Conservation (phyloP, 148 eudicot genomes). For the Fagopyrum homotropicum region DNA sequence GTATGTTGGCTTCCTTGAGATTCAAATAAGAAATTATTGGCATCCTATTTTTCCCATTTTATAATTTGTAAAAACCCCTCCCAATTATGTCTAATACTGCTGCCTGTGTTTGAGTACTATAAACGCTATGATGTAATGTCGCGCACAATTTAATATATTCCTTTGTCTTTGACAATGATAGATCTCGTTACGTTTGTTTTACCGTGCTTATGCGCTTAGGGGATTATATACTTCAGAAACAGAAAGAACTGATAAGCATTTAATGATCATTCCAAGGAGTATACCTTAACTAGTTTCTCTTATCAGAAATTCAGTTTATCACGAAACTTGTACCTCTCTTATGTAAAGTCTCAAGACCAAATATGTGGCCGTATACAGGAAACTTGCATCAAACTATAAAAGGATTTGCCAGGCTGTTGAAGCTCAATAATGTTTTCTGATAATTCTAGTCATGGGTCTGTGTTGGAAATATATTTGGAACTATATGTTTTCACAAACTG, state of each 20-base stretch:
- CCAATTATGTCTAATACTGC: neutral
- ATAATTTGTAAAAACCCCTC: neutral
- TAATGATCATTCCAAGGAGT: constrained; percentile 1
- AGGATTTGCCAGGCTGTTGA: neutral
- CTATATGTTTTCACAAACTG: neutral
- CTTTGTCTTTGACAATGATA: neutral
- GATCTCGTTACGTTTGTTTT: neutral
- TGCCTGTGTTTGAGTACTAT: neutral
- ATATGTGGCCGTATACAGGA: neutral
- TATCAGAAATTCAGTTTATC: neutral
- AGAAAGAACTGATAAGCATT: neutral
- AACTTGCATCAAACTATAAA: neutral
- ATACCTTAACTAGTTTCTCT: neutral
- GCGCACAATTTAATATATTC: neutral
- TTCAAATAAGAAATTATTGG: constrained; percentile 9
- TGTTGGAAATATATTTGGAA: neutral
- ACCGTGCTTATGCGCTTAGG: neutral
- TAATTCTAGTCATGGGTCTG: neutral
- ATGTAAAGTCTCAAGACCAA: neutral
- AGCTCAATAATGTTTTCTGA: neutral
- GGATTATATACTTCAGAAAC: neutral
- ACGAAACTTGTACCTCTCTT: neutral
- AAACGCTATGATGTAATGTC: neutral
- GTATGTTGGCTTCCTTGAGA: constrained; percentile 3
- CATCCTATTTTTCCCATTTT: neutral